A percentile compares a stretch with the other conserved stretches of the same genome.
These are phyloP conservation scores for Fusarium coffeatum DNA, from an alignment of 2,329 filamentous ascomycete species.

Conservation along the genomic window DNA sequence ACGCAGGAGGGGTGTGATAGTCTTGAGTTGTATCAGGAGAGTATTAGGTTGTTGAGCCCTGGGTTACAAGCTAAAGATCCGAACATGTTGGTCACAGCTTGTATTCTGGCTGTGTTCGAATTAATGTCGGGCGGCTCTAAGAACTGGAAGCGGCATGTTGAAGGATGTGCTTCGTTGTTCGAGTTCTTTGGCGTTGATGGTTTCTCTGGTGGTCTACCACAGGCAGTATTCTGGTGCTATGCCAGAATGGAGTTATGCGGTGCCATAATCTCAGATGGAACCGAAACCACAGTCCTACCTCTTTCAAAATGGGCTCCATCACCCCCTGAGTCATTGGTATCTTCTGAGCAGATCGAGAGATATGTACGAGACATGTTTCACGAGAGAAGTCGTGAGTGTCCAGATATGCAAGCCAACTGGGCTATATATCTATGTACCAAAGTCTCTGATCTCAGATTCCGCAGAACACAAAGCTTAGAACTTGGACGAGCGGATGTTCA, in stretches of 20 bases:
- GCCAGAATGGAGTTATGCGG: conserved; percentile 68
- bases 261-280: conserved; percentile 63
- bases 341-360: conserved; percentile 18
- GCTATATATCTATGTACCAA: conserved; percentile 65
- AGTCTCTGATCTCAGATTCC: conserved; percentile 58
- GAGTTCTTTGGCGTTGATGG: conserved; percentile 63
- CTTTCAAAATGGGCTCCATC: conserved; percentile 60
- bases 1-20: conserved; percentile 61
- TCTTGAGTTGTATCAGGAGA: conserved; percentile 64
- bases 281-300: conserved; percentile 61
- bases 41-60: conserved; percentile 58
- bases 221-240: conserved; percentile 69
- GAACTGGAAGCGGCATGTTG: conserved; percentile 66
- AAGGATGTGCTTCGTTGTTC: conserved; percentile 66
- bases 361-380: conserved; percentile 43
- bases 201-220: conserved; percentile 55
- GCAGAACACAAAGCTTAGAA: conserved; percentile 52
- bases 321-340: conserved; percentile 10
- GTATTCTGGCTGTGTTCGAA: conserved; percentile 60
- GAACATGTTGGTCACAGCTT: conserved; percentile 59
- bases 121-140: conserved; percentile 61
- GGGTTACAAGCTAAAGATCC: conserved; percentile 58
- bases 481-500: conserved; percentile 52
- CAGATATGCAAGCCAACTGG: conserved; percentile 66
- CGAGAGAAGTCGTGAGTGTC: conserved; percentile 46